Base-by-base conservation (phyloP, 2,329 filamentous ascomycete species). In the Lecanoromycetidae sp. region DNA sequence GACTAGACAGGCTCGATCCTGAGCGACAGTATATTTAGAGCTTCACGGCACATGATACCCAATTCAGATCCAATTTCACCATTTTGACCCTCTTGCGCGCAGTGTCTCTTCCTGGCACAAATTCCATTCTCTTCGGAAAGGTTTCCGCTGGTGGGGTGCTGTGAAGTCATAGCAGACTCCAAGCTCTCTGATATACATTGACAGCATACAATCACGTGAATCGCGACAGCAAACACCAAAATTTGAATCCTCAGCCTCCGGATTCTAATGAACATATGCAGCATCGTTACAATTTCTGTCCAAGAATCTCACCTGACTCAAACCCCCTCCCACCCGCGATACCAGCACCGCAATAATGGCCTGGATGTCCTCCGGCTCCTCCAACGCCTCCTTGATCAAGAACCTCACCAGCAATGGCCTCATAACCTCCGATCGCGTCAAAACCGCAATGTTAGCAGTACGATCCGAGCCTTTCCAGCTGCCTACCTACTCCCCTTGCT, bases 281-380 rank as follows among this genome's bases (percentile, higher is more conserved):
- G n/a, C n/a, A n/a, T n/a, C n/a, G n/a, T n/a, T n/a, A n/a, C n/a
- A n/a, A n/a, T n/a, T n/a, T n/a, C n/a, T n/a, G n/a, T n/a, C n/a
- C n/a, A n/a, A n/a, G n/a, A n/a, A n/a, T n/a, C n/a, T n/a, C n/a
- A n/a, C n/a, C n/a, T n/a, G n/a, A n/a, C n/a, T n/a, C n/a, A n/a
- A n/a, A n/a, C n/a, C n/a, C n/a, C n/a, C 13, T 25, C 25, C 26
- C 29, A 12, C 26, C 10, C n/a, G n/a, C n/a, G n/a, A n/a, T n/a
- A 13, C 29, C 10, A 34, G 34, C 4, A 5, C 22, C 12, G 9
- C 39, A 22, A 72, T 53, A 50, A 96, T 98, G 91, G 88, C 90
- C 50, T 98, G 91, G 91, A 77, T 79, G 55, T 87, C 84, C 63
- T 84, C 82, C 5, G 90, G 87, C 51, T 66, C 67, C 4, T 77